Evolutionary conservation across 257 asterid genomes (phyloP), one percentile per base, ranked within the genome.

Genomic region (Solanum bulbocastanum): DNA sequence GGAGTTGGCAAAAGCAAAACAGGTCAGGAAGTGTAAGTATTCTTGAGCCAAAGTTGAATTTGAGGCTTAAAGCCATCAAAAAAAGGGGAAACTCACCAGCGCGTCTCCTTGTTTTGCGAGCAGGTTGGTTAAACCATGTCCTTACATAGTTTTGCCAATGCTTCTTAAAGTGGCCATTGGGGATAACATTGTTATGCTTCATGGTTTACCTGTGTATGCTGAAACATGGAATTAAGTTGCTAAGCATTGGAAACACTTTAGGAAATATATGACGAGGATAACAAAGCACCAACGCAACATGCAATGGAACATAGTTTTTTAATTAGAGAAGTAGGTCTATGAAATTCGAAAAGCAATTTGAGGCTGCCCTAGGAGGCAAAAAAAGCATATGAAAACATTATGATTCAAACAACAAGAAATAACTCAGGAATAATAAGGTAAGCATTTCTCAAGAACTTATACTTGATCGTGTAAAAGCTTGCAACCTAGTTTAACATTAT

Each of bases 101-200:
- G 2, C 52, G 83, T 37, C 83, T 74, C 83, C 83, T 74, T 74
- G 83, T 74, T 74, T 82, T 82, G 12, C 83, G 83, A 40, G 83
- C 83, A 76, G 83, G 83, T 40, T 76, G 83, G 36, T 76, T 76
- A 76, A 76, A 76, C 83, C 83, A 76, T n/a, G 83, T 76, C 60
- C 60, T 76, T 7, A 76, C 83, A 40, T 76, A 76, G 60, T 76
- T 76, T 76, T 76, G 83, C 83, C 83, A 76, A 40, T 76, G 83
- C 83, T 76, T 76, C 60, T 76, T 76, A 76, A 40, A 76, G 83
- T 76, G 83, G 2, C 83, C 83, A 0, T 76, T 76, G 60, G 83
- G 83, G 36, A 76, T 76, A 76, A 76, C 83, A 40, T 76, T 76
- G 60, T 76, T 76, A n/a, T 76, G 83, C 83, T 76, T 76, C 83